Evolutionary conservation across 192 early-diverging fungal species (phyloP).

Genomic region (Radiomyces spectabilis): DNA sequence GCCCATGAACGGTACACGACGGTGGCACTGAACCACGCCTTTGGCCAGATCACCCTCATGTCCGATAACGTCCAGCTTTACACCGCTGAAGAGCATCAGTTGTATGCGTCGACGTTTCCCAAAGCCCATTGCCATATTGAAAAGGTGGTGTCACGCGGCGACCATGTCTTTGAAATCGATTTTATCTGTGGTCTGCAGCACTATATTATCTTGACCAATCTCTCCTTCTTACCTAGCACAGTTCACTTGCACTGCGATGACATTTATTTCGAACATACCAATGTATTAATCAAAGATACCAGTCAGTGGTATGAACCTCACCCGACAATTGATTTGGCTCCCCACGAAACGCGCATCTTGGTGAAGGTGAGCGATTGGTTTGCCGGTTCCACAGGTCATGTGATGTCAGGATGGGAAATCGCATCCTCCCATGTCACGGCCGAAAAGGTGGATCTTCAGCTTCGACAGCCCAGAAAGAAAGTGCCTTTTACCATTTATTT

Average conservation of each 20-base stretch:
- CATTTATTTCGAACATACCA: slow-evolving; percentile 16
- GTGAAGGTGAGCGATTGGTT: slow-evolving; percentile 5
- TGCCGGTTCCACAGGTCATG: slow-evolving; percentile 19
- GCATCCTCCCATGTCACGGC: background rate
- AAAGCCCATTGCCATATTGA: slow-evolving; percentile 1
- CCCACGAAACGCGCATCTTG: slow-evolving; percentile 17
- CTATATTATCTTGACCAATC: slow-evolving; percentile 12
- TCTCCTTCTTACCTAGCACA: slow-evolving; percentile 9
- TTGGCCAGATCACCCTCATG: slow-evolving; percentile 21
- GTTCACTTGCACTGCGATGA: background rate
- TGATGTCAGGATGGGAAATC: slow-evolving; percentile 20
- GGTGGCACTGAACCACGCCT: slow-evolving; percentile 14
- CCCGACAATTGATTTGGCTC: background rate
- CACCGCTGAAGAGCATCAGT: slow-evolving; percentile 10
- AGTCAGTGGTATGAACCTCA: slow-evolving; percentile 3
- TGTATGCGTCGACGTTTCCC: slow-evolving; percentile 19
- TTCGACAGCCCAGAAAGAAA: no score
- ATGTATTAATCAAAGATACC: slow-evolving; percentile 1
- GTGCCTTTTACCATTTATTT: no score
- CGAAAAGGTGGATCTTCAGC: no score
- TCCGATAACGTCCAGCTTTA: slow-evolving; percentile 26
- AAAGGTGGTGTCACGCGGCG: background rate
- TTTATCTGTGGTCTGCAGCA: background rate
- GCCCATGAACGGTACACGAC: slow-evolving; percentile 13
- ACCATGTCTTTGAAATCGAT: slow-evolving; percentile 13